Percentiles rank a stretch among this genome's conserved stretches.
Conservation (phyloP, 768 basidiomycete species). For the Mycena leptocephala region DNA sequence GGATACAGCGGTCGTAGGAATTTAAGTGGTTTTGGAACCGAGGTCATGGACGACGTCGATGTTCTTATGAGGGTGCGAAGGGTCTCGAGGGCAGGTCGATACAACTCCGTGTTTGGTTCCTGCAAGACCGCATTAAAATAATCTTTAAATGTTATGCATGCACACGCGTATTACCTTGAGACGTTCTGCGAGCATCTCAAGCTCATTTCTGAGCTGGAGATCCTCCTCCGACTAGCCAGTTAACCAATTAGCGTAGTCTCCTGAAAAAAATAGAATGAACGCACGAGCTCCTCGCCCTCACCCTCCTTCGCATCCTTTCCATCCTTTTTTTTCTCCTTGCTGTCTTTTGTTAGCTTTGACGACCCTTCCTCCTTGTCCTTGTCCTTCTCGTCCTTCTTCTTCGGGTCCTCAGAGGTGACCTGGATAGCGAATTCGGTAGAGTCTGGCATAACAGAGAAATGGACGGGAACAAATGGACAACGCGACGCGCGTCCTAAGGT, state of each 20-base stretch:
- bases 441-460: conserved; percentile 23
- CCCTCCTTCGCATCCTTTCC: conserved; percentile 69
- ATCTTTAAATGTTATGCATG: conserved; percentile 22
- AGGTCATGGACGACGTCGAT: conserved; percentile 98
- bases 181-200: conserved; percentile 97
- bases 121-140: conserved; percentile 55
- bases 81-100: conserved; percentile 93
- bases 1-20: conserved; percentile 97
- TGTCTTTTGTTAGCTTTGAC: conserved; percentile 70
- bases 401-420: conserved; percentile 83
- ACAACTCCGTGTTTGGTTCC: conserved; percentile 91
- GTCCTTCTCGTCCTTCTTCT: conserved; percentile 72
- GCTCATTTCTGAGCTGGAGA: conserved; percentile 90
- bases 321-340: conserved; percentile 66
- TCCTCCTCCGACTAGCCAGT: conserved; percentile 91
- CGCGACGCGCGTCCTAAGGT: conserved; percentile 74
- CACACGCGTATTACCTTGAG: conserved; percentile 73
- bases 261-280: conserved; percentile 47
- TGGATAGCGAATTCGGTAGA: conserved; percentile 71
- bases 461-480: conserved; percentile 40
- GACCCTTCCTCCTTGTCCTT: conserved; percentile 71
- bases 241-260: conserved; percentile 17
- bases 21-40: conserved; percentile 98
- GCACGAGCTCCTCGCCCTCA: conserved; percentile 87
- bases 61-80: conserved; percentile 89